Conservation (phyloP, 1,284 basidiomycete species). For the Gymnopus androsaceus region DNA sequence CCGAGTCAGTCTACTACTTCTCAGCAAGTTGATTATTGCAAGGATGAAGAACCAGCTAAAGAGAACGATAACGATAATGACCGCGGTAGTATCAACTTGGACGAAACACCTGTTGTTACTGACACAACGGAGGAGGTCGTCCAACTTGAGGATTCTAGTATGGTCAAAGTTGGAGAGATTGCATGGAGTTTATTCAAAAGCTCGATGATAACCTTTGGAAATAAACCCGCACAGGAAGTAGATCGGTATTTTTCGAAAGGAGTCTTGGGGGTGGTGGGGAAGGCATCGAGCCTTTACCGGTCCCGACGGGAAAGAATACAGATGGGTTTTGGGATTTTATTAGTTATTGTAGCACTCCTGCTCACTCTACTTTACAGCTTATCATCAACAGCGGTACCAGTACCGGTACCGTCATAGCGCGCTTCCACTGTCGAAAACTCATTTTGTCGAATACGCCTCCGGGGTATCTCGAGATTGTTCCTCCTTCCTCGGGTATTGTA, state of each 20-base stretch:
- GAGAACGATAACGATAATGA: background rate
- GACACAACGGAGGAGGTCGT: background rate
- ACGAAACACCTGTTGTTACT: background rate
- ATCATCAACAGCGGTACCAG: background rate
- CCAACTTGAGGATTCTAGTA: background rate
- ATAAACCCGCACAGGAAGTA: background rate
- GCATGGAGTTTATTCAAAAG: slow-evolving; percentile 1
- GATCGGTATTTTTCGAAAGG: background rate
- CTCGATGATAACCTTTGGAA: background rate
- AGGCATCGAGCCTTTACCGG: too few species aligned
- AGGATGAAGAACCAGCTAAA: background rate
- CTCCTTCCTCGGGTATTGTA: background rate
- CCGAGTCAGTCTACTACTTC: background rate
- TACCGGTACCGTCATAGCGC: background rate
- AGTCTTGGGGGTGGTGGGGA: slow-evolving; percentile 7
- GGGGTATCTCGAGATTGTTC: slow-evolving; percentile 5
- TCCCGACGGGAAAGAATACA: slow-evolving; percentile 10
- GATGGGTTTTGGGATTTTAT: slow-evolving; percentile 4
- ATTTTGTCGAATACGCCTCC: slow-evolving; percentile 1
- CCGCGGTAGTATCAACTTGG: background rate
- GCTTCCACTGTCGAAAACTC: too few species aligned
- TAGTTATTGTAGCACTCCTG: too few species aligned
- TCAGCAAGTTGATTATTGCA: background rate
- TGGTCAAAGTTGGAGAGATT: background rate
- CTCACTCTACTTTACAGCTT: background rate